These are phyloP conservation scores for Calocybe cyanea DNA, from an alignment of 768 basidiomycete genomes.

Conservation along the genomic window DNA sequence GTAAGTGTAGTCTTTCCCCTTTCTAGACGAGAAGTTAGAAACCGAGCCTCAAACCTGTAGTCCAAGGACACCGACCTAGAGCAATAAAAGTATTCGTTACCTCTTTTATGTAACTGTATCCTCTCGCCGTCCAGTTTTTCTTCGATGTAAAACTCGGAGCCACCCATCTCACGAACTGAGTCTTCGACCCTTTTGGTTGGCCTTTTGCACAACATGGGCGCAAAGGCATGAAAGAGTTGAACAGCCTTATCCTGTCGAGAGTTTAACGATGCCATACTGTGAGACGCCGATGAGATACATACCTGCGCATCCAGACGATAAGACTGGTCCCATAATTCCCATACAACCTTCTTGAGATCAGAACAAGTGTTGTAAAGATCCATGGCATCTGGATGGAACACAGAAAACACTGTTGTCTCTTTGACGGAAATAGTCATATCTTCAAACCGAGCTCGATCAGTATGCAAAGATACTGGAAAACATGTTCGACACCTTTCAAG, in stretches of 20 bases:
- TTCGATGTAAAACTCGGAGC: slow-evolving; percentile 81
- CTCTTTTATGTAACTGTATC: slow-evolving; percentile 92
- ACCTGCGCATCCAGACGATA: slow-evolving; percentile 63
- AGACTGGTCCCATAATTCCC: slow-evolving; percentile 78
- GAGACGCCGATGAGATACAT: slow-evolving; percentile 1
- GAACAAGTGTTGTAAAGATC: slow-evolving; percentile 96
- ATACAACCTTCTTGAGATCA: slow-evolving; percentile 90
- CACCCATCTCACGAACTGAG: slow-evolving; percentile 81
- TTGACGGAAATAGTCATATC: slow-evolving; percentile 92
- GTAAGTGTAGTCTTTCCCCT: slow-evolving; percentile 88
- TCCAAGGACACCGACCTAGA: slow-evolving; percentile 56
- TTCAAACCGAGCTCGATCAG: slow-evolving; percentile 24
- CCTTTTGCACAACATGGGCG: slow-evolving; percentile 94
- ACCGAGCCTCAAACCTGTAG: neutral
- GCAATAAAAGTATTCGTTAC: slow-evolving; percentile 88
- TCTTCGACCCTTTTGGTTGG: slow-evolving; percentile 79
- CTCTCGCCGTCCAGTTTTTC: slow-evolving; percentile 98
- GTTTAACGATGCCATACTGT: neutral
- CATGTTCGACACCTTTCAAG: slow-evolving; percentile 65
- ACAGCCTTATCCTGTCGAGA: slow-evolving; percentile 71
- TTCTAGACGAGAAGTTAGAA: slow-evolving; percentile 39
- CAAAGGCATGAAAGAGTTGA: slow-evolving; percentile 80
- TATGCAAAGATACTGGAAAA: neutral
- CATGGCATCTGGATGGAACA: slow-evolving; percentile 93
- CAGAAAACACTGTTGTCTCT: slow-evolving; percentile 87